A percentile compares a stretch with the other conserved stretches of the same genome.
These are phyloP conservation scores for Saccharomycopsis sp. DNA, from an alignment of 805 yeast species.

Conservation along the genomic window DNA sequence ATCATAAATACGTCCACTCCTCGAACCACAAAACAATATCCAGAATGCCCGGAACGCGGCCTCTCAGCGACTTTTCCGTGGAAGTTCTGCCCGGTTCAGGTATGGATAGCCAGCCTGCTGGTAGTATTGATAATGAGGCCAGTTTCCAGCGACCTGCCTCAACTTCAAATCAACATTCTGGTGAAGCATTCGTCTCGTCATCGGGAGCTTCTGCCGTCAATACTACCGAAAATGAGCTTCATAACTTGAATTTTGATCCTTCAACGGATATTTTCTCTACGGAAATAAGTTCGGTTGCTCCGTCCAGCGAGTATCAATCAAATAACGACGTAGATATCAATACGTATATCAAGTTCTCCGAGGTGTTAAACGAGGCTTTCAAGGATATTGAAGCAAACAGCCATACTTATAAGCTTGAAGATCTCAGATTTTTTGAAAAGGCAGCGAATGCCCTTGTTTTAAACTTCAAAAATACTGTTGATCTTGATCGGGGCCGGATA, in stretches of 20 bases:
- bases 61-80: background rate
- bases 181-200: too few species aligned
- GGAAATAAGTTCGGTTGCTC: background rate
- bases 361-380: background rate
- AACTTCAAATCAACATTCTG: too few species aligned
- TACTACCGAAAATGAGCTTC: background rate
- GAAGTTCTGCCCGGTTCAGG: background rate
- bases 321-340: background rate
- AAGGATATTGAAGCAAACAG: background rate
- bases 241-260: background rate
- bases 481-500: constrained; percentile 10
- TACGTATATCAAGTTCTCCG: background rate
- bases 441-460: constrained; percentile 13
- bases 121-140: background rate
- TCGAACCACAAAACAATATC: background rate
- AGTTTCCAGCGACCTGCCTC: background rate
- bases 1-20: background rate
- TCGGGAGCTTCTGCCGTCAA: too few species aligned
- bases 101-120: background rate
- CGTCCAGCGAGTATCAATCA: background rate
- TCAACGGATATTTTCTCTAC: background rate
- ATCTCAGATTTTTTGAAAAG: constrained; percentile 14
- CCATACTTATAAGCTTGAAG: constrained; percentile 4
- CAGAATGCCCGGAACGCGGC: background rate
- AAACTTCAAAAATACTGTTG: constrained; percentile 13